Percentiles rank a stretch among this genome's conserved stretches.
phyloP scores from a whole-genome alignment of 345 rosid species.

The Dovyalis caffra region DNA sequence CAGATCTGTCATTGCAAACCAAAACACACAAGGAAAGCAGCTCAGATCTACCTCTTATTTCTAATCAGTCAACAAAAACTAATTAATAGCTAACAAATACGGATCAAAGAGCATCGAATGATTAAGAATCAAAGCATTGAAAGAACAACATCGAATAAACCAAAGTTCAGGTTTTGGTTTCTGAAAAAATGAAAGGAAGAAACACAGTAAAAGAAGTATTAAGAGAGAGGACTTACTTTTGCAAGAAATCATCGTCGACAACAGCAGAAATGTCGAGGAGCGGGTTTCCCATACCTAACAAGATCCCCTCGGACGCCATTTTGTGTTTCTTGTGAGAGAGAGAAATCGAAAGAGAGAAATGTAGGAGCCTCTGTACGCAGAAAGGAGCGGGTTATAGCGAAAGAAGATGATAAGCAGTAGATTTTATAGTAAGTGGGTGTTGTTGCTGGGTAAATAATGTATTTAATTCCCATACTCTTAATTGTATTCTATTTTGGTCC shows the following conservation, averaged over 20 bases:
- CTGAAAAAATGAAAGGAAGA: background rate
- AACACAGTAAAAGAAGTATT: background rate
- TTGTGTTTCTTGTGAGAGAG: background rate
- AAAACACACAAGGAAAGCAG: background rate
- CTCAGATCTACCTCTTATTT: background rate
- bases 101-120: background rate
- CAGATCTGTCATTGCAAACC: background rate
- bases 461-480: background rate
- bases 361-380: background rate
- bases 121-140: background rate
- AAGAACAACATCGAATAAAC: background rate
- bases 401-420: too few relatives aligned
- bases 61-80: background rate
- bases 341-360: background rate
- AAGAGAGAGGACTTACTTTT: constrained; percentile 43
- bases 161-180: background rate
- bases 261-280: constrained; percentile 95
- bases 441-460: background rate
- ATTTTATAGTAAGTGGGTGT: background rate
- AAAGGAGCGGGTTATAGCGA: background rate
- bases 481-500: background rate
- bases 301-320: constrained; percentile 65
- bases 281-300: constrained; percentile 97
- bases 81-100: background rate
- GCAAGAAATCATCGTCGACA: constrained; percentile 81